Evolutionary conservation across 2,329 filamentous ascomycete genomes (phyloP).

Genomic region (Ophiosphaerella herpotricha): DNA sequence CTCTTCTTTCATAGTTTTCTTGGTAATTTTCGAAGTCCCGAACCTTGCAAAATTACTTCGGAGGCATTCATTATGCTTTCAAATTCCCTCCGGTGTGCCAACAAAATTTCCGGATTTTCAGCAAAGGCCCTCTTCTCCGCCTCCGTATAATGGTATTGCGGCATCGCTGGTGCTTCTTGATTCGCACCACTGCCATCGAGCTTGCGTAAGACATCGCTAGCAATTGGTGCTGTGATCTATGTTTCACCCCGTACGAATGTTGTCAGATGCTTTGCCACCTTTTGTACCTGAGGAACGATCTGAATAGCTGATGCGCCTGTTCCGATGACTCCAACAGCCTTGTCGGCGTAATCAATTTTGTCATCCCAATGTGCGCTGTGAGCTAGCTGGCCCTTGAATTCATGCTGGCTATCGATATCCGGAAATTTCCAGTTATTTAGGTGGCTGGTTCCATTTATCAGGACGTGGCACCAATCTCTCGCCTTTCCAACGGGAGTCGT

Average conservation of each 20-base stretch:
- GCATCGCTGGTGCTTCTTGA: too few species aligned
- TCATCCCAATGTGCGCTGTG: conserved; percentile 52
- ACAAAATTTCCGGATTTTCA: conserved; percentile 59
- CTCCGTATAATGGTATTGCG: conserved; percentile 51
- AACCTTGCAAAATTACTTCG: too few species aligned
- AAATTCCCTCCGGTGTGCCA: conserved; percentile 56
- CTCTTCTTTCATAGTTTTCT: conserved; percentile 23
- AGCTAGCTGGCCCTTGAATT: conserved; percentile 51
- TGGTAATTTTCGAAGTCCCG: conserved; percentile 22
- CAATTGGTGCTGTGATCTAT: conserved; percentile 49
- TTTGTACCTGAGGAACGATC: conserved; percentile 47
- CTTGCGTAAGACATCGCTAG: conserved; percentile 40
- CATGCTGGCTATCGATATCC: conserved; percentile 47
- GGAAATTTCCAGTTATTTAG: conserved; percentile 54
- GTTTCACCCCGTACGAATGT: conserved; percentile 47
- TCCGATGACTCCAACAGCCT: conserved; percentile 39
- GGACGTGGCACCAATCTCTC: conserved; percentile 46
- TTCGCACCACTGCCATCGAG: conserved; percentile 5
- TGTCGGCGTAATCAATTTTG: conserved; percentile 40
- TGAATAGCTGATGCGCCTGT: conserved; percentile 42
- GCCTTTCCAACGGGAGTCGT: too few species aligned
- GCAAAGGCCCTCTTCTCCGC: conserved; percentile 63
- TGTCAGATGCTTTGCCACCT: conserved; percentile 39
- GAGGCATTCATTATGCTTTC: conserved; percentile 26
- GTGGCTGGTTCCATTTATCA: conserved; percentile 53